Conservation (phyloP, 345 rosid genomes). For the Gossypium herbaceum region DNA sequence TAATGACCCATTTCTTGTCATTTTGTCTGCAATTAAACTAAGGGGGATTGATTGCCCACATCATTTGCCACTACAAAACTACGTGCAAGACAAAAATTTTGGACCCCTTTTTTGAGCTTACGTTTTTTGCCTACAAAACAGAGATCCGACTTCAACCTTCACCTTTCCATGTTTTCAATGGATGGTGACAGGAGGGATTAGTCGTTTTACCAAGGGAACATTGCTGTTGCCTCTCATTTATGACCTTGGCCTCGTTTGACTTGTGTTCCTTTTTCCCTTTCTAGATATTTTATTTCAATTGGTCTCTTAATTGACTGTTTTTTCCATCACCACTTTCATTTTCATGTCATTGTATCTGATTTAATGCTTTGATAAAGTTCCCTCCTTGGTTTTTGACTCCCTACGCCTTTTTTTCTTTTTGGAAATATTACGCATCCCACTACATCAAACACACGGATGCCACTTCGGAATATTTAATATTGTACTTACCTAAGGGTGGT, state of each 20-base stretch:
- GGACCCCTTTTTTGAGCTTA: conserved; percentile 13
- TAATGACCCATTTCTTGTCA: conserved; percentile 20
- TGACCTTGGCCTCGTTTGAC: conserved; percentile 12
- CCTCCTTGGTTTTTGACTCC: conserved; percentile 11
- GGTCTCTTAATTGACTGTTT: background rate
- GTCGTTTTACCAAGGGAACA: conserved; percentile 13
- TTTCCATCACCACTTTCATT: background rate
- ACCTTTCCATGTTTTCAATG: conserved; percentile 22
- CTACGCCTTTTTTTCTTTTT: background rate
- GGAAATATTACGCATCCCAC: conserved; percentile 15
- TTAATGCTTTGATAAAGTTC: background rate
- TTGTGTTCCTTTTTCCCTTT: background rate
- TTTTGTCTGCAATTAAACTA: conserved; percentile 15
- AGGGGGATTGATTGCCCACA: background rate
- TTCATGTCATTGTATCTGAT: background rate
- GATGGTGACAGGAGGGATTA: conserved; percentile 21
- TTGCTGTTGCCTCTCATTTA: background rate
- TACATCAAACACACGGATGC: conserved; percentile 13
- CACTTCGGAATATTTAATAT: background rate
- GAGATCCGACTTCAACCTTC: conserved; percentile 2
- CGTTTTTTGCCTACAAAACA: conserved; percentile 19
- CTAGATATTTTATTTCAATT: conserved; percentile 3
- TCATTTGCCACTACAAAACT: conserved; percentile 18
- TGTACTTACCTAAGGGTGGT: background rate
- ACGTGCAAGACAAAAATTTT: conserved; percentile 27